These are phyloP conservation scores for Aspergillus pseudotamarii DNA, from an alignment of 2,329 filamentous ascomycete genomes.

Conservation along the genomic window DNA sequence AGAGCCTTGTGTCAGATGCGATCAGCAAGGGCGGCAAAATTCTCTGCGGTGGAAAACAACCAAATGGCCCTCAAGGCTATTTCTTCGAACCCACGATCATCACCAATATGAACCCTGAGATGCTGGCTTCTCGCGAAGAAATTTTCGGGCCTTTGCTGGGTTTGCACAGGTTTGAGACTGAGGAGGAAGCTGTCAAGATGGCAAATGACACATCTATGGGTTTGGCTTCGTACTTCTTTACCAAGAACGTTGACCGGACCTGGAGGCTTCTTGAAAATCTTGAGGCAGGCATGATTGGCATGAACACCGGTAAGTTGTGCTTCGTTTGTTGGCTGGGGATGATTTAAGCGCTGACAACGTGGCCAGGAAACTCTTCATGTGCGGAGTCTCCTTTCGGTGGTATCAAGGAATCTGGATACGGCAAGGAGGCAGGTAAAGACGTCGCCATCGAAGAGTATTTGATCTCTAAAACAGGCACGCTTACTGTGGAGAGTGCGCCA, in stretches of 20 bases:
- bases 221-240: conserved; percentile 68
- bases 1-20: conserved; percentile 64
- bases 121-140: conserved; percentile 63
- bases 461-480: conserved; percentile 66
- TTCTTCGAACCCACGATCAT: conserved; percentile 73
- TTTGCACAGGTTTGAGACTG: conserved; percentile 65
- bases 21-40: conserved; percentile 63
- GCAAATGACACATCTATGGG: conserved; percentile 69
- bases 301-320: conserved; percentile 56
- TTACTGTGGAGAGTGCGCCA: conserved; percentile 55
- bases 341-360: too few species aligned
- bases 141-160: conserved; percentile 67
- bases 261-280: conserved; percentile 69
- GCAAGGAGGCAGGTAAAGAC: conserved; percentile 68
- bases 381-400: conserved; percentile 69
- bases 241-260: conserved; percentile 66
- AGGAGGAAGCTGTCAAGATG: conserved; percentile 62
- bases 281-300: conserved; percentile 71
- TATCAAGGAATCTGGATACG: conserved; percentile 69
- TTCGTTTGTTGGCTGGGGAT: too few species aligned
- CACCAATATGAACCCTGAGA: conserved; percentile 59
- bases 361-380: conserved; percentile 56
- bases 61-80: conserved; percentile 59
- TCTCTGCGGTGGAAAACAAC: conserved; percentile 59
- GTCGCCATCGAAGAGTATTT: conserved; percentile 65